Evolutionary conservation across 75 land plant species (phyloP).

Genomic region (Chamaecyparis obtusa): DNA sequence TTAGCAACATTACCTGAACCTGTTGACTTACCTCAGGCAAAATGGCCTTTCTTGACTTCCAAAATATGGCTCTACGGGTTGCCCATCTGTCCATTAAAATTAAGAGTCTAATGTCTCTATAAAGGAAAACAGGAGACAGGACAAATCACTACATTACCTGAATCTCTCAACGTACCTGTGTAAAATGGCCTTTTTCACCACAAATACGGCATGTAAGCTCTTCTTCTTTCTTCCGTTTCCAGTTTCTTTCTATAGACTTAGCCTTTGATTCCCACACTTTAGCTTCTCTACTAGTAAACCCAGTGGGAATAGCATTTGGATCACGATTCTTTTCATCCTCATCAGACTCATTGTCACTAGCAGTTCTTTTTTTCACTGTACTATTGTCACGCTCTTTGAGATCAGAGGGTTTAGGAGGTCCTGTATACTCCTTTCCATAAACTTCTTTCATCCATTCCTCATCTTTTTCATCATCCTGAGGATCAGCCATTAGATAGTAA

Average conservation of each 20-base stretch:
- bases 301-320: constrained; percentile 57
- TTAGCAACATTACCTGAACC: constrained; percentile 7
- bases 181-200: constrained; percentile 59
- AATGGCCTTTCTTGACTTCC: background rate
- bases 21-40: background rate
- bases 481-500: constrained; percentile 28
- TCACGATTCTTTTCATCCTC: constrained; percentile 50
- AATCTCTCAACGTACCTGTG: constrained; percentile 41
- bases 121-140: constrained; percentile 11
- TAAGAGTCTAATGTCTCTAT: constrained; percentile 1
- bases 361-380: constrained; percentile 26
- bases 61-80: background rate
- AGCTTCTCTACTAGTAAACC: constrained; percentile 57
- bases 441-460: constrained; percentile 68
- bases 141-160: constrained; percentile 13
- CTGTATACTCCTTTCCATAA: constrained; percentile 54
- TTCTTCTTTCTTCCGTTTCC: constrained; percentile 62
- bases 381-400: constrained; percentile 19
- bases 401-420: constrained; percentile 29
- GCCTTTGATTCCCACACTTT: constrained; percentile 64
- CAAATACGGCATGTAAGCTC: constrained; percentile 55
- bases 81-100: background rate
- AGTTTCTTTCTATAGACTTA: constrained; percentile 52
- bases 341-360: constrained; percentile 34
- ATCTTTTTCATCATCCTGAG: constrained; percentile 53